A percentile compares a stretch with the other conserved stretches of the same genome.
These are phyloP conservation scores for Mycena rosella DNA, from an alignment of 768 basidiomycete species.

Conservation along the genomic window DNA sequence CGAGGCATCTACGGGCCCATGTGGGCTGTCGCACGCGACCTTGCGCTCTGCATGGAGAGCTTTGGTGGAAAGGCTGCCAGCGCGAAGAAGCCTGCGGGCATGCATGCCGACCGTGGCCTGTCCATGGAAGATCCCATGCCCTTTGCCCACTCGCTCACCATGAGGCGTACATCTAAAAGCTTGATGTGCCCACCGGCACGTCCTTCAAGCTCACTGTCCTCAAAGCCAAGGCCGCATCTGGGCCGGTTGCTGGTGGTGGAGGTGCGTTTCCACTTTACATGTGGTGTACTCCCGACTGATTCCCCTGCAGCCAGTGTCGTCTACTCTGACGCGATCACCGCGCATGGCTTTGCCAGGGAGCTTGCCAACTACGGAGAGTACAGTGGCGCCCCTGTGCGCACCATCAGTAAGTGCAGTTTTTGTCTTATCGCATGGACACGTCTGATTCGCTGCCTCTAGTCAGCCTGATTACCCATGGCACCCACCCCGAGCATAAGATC, in stretches of 20 bases:
- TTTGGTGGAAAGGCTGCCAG: constrained; percentile 55
- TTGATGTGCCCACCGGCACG: constrained; percentile 97
- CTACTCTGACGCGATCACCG: constrained; percentile 85
- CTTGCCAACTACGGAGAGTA: constrained; percentile 99
- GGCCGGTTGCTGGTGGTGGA: constrained; percentile 99
- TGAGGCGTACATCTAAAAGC: constrained; percentile 99
- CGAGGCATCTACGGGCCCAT: constrained; percentile 98
- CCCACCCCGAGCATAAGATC: constrained; percentile 90
- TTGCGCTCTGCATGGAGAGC: constrained; percentile 72
- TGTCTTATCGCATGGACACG: background rate
- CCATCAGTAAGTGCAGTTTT: constrained; percentile 75
- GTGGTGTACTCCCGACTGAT: constrained; percentile 50
- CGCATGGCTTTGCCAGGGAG: constrained; percentile 96
- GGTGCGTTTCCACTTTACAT: constrained; percentile 63
- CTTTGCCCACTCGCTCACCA: constrained; percentile 97
- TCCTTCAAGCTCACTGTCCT: constrained; percentile 98
- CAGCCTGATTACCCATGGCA: constrained; percentile 94
- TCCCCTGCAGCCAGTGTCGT: constrained; percentile 59
- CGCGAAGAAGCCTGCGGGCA: constrained; percentile 60
- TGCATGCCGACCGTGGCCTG: constrained; percentile 93
- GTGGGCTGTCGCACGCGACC: constrained; percentile 97
- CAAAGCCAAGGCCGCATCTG: constrained; percentile 96
- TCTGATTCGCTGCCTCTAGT: constrained; percentile 57
- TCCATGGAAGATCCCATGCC: constrained; percentile 98
- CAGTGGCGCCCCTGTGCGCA: constrained; percentile 98